A percentile compares a stretch with the other conserved stretches of the same genome.
These are phyloP conservation scores for Lactarius evosmus DNA, from an alignment of 768 basidiomycete species.

Conservation along the genomic window DNA sequence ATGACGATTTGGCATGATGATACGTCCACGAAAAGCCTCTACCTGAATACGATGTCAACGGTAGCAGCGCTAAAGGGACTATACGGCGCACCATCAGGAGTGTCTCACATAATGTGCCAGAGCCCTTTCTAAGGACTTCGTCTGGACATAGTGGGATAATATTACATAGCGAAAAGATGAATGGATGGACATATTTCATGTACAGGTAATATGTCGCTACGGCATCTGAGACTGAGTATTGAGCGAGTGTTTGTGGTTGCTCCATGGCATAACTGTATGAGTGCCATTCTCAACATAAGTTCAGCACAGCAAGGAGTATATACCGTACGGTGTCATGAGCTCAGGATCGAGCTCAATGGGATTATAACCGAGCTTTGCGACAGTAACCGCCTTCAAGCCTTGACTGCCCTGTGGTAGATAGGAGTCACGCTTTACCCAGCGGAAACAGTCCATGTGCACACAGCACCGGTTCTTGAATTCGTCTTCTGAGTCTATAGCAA, in stretches of 20 bases:
- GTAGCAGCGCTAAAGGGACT: neutral
- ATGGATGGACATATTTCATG: constrained; percentile 99
- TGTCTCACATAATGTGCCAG: constrained; percentile 95
- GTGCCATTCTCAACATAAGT: neutral
- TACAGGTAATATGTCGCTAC: constrained; percentile 99
- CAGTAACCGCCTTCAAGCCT: constrained; percentile 97
- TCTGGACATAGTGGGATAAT: constrained; percentile 97
- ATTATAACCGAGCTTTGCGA: constrained; percentile 91
- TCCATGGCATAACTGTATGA: constrained; percentile 86
- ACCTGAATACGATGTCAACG: constrained; percentile 52
- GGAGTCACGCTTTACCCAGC: constrained; percentile 99
- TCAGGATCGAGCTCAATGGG: constrained; percentile 98
- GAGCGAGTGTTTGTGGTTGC: constrained; percentile 89
- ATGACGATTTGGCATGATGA: constrained; percentile 98
- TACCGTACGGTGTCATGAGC: constrained; percentile 93
- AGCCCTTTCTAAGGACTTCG: constrained; percentile 93
- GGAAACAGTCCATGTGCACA: constrained; percentile 98
- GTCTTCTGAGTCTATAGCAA: constrained; percentile 85
- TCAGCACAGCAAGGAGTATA: constrained; percentile 21
- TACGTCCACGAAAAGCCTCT: constrained; percentile 85
- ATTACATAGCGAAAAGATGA: constrained; percentile 98
- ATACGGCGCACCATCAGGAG: constrained; percentile 80
- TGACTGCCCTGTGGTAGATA: constrained; percentile 98
- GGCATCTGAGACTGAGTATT: constrained; percentile 99
- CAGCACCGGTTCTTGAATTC: constrained; percentile 93